phyloP scores from a whole-genome alignment of 176 grass and related monocot species.

The Triticum timopheevii region DNA sequence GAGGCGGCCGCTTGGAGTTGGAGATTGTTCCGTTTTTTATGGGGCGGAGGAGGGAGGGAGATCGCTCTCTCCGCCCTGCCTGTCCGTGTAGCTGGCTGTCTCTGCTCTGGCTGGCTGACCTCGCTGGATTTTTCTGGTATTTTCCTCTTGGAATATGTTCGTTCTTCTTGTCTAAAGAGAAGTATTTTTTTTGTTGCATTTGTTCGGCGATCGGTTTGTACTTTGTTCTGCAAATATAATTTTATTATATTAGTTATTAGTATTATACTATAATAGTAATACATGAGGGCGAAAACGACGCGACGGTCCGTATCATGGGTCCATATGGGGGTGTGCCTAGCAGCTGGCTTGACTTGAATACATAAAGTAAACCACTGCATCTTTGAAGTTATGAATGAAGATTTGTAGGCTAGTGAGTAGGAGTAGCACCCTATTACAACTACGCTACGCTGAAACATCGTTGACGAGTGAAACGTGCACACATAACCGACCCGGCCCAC shows the following conservation, averaged over 20 bases:
- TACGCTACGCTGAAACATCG: too few relatives aligned
- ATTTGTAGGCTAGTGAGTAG: too few relatives aligned
- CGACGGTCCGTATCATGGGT: neutral
- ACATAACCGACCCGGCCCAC: too few relatives aligned
- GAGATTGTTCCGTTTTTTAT: conserved; percentile 53
- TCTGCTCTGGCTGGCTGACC: neutral
- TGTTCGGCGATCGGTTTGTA: neutral
- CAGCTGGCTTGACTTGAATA: neutral
- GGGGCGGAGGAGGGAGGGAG: neutral
- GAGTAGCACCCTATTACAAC: too few relatives aligned
- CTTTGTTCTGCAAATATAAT: neutral
- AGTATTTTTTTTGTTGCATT: neutral
- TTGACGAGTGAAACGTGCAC: too few relatives aligned
- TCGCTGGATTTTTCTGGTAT: conserved; percentile 35
- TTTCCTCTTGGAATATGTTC: neutral
- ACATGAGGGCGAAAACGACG: neutral
- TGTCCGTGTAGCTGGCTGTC: conserved; percentile 14
- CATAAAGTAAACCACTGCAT: too few relatives aligned
- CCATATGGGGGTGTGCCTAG: too few relatives aligned
- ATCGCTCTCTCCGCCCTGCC: neutral
- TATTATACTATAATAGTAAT: too few relatives aligned
- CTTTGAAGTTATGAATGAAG: too few relatives aligned
- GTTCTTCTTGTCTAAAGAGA: neutral
- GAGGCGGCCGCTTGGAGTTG: conserved; percentile 5
- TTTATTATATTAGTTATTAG: too few relatives aligned